Percentiles rank a stretch among this genome's conserved stretches.
These are phyloP conservation scores for Pseudogymnoascus sp. DNA, from an alignment of 2,329 filamentous ascomycete species.

Conservation along the genomic window DNA sequence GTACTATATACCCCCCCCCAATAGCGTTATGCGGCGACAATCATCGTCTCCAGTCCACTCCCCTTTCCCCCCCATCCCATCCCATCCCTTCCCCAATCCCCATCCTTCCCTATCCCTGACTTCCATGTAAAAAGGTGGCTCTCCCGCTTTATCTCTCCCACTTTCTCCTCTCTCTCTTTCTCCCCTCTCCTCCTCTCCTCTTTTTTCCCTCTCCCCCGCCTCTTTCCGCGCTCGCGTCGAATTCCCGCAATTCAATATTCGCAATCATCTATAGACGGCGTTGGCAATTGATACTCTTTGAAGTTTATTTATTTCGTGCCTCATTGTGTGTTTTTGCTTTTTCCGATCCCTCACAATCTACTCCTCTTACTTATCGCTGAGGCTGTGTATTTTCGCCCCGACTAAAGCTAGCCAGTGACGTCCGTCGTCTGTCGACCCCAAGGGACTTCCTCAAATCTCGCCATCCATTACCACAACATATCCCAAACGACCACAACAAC, in stretches of 20 bases:
- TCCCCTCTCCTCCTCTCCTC: not conserved
- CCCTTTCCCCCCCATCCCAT: too few species aligned
- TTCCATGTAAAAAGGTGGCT: constrained; percentile 1
- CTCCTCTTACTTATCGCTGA: not conserved
- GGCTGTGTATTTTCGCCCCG: not conserved
- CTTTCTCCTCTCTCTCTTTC: not conserved
- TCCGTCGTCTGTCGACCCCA: not conserved
- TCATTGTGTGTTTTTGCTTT: not conserved
- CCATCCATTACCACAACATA: not conserved
- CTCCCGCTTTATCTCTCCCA: not conserved
- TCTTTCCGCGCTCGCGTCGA: not conserved
- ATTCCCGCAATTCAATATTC: not conserved
- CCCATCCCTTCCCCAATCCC: too few species aligned
- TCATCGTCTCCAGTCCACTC: not conserved
- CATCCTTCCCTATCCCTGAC: not conserved
- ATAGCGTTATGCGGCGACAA: not conserved
- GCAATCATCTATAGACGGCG: not conserved
- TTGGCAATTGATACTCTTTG: not conserved
- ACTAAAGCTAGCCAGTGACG: not conserved
- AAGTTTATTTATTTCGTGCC: not conserved
- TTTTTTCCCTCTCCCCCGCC: not conserved
- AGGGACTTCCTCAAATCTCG: not conserved
- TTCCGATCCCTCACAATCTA: not conserved
- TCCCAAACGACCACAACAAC: not conserved
- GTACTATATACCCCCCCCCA: not conserved